Evolutionary conservation across 495 filamentous ascomycete species (phyloP).

Genomic region (Penicillium atrosanguineum): DNA sequence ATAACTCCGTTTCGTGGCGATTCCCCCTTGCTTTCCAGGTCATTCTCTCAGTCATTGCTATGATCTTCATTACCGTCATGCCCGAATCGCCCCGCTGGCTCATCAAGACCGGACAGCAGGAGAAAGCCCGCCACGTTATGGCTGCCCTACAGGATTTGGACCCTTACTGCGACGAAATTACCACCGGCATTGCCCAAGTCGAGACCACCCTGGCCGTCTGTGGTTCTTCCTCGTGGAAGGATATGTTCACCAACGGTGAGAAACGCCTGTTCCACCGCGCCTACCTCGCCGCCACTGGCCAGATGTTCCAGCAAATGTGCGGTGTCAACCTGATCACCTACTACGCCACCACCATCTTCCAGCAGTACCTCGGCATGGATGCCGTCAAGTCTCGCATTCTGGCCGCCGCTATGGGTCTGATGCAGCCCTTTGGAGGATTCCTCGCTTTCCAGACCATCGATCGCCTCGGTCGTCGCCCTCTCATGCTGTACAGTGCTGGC

Average conservation of each 20-base stretch:
- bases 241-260: slow-evolving; percentile 32
- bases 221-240: slow-evolving; percentile 26
- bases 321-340: slow-evolving; percentile 25
- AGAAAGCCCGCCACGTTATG: slow-evolving; percentile 55
- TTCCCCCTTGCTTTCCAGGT: slow-evolving; percentile 51
- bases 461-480: slow-evolving; percentile 64
- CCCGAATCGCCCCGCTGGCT: slow-evolving; percentile 63
- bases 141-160: slow-evolving; percentile 29
- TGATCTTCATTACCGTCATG: slow-evolving; percentile 54
- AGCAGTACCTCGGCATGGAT: slow-evolving; percentile 54
- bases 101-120: slow-evolving; percentile 48
- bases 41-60: slow-evolving; percentile 56
- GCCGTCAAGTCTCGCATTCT: slow-evolving; percentile 82
- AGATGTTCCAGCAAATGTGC: slow-evolving; percentile 32
- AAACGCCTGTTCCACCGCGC: slow-evolving; percentile 35
- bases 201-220: slow-evolving; percentile 39
- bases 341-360: slow-evolving; percentile 22
- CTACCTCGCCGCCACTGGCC: slow-evolving; percentile 28
- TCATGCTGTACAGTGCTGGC: slow-evolving; percentile 55
- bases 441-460: slow-evolving; percentile 78
- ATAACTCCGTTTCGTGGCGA: slow-evolving; percentile 47
- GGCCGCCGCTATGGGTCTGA: slow-evolving; percentile 72
- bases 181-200: slow-evolving; percentile 33
- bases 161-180: slow-evolving; percentile 25
- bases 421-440: slow-evolving; percentile 71